phyloP scores from a whole-genome alignment of 768 basidiomycete species.

The Amyloporia xantha region DNA sequence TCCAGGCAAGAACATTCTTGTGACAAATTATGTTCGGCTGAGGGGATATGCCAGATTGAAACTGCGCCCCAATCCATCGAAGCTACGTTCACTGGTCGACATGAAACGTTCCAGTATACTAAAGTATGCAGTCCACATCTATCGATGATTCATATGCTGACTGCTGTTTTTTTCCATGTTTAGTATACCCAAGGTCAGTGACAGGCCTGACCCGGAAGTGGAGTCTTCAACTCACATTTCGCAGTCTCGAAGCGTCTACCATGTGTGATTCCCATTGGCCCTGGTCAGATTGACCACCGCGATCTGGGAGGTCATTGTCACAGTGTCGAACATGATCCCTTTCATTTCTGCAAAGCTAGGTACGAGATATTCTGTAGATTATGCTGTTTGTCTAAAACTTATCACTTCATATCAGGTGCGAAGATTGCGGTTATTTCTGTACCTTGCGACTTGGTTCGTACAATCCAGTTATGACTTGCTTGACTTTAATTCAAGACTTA shows the following conservation, averaged over 20 bases:
- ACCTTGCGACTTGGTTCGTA: constrained; percentile 44
- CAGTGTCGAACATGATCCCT: constrained; percentile 34
- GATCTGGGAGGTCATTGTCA: constrained; percentile 40
- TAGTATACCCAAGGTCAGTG: constrained; percentile 49
- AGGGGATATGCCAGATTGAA: constrained; percentile 56
- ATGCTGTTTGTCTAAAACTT: background rate
- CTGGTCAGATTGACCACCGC: constrained; percentile 34
- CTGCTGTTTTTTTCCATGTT: background rate
- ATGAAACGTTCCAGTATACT: constrained; percentile 59
- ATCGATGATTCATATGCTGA: background rate
- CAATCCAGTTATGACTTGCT: background rate
- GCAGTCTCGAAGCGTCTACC: constrained; percentile 44
- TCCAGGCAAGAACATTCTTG: constrained; percentile 52
- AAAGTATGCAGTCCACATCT: constrained; percentile 33
- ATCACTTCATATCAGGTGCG: constrained; percentile 32
- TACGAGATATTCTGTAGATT: constrained; percentile 24
- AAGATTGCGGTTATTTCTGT: constrained; percentile 53
- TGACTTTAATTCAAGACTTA: background rate
- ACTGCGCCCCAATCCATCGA: constrained; percentile 53
- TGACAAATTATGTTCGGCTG: constrained; percentile 31
- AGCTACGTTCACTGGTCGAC: constrained; percentile 52
- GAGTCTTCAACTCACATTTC: too few species aligned
- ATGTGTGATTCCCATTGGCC: constrained; percentile 42
- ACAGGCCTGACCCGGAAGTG: too few species aligned
- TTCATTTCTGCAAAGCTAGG: constrained; percentile 51